Evolutionary conservation across 768 basidiomycete species (phyloP).

Genomic region (Rhizopogon salebrosus): DNA sequence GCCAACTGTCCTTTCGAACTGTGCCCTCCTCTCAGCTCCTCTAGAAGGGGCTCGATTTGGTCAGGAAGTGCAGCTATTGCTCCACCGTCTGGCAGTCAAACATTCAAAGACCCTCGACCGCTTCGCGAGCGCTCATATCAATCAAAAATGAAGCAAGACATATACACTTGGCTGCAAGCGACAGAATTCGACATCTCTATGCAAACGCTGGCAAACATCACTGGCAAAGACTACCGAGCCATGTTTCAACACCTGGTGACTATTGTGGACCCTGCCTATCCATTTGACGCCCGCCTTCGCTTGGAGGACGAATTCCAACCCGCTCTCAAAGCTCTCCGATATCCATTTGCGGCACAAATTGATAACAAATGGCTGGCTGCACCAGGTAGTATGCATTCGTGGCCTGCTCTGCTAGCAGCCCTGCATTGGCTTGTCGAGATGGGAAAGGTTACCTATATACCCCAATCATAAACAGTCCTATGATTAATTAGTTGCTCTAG

Average conservation of each 20-base stretch:
- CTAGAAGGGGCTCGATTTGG: constrained; percentile 77
- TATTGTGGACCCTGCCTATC: constrained; percentile 66
- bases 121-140: constrained; percentile 75
- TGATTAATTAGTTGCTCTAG: constrained; percentile 12
- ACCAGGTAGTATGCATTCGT: constrained; percentile 87
- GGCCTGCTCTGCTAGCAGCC: constrained; percentile 84
- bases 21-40: constrained; percentile 39
- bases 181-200: constrained; percentile 65
- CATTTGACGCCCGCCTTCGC: constrained; percentile 47
- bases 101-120: constrained; percentile 69
- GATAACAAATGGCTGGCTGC: constrained; percentile 86
- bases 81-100: constrained; percentile 49
- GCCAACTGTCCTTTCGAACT: constrained; percentile 5
- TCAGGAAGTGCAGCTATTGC: constrained; percentile 40
- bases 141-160: constrained; percentile 70
- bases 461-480: not conserved
- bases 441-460: constrained; percentile 59
- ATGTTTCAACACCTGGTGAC: constrained; percentile 78
- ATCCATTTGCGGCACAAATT: constrained; percentile 75
- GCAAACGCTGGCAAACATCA: constrained; percentile 69
- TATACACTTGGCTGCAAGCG: constrained; percentile 61
- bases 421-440: constrained; percentile 90
- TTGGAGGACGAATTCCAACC: constrained; percentile 82
- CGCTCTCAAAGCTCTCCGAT: constrained; percentile 68
- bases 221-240: constrained; percentile 78